Base-by-base conservation (phyloP, 2,329 filamentous ascomycete genomes). In the Fusarium sulawesiense region DNA sequence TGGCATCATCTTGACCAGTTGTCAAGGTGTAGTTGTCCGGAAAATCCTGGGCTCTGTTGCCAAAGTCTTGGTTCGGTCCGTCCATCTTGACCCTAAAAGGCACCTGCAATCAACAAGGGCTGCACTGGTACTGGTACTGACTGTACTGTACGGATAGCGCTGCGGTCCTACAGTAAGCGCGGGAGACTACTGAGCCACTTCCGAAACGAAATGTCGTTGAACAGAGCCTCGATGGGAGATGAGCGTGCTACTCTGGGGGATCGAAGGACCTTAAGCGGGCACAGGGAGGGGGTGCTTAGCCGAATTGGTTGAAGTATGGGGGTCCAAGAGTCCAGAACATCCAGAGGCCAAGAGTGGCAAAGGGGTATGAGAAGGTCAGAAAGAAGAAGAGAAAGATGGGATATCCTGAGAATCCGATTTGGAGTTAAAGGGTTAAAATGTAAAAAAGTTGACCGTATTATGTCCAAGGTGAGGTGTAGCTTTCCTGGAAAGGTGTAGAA, bases 11-110 rank as follows among this genome's bases (percentile, higher is more conserved):
- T 11, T 42, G 34, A 8, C 25, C 23, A 21, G 30, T 47, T 14
- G 27, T 23, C 25, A 51, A 16, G n/a, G 23, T 25, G 40, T 27
- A 61, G 29, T 53, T 48, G 42, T 18, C 29, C 20, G 29, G 51
- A 7, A 56, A 56, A n/a, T 18, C 12, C 2, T 20, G 60, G 18
- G 20, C 23, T 16, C 41, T 23, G 42, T 54, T 23, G 44, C 44
- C 6, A 44, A 44, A 60, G 5, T 27, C 21, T 10, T 59, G 30
- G 14, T 23, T 44, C 23, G 46, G 14, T 25, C 14, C 34, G 30
- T 68, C 49, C 72, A 74, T 74, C 34, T 49, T 61, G 51, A 45
- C 18, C 6, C 41, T 27, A 14, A 7, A 32, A 27, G 32, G 12
- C 16, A 40, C n/a, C 16, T 34, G 25, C 13, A 42, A 18, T 37